Conservation (phyloP, 768 basidiomycete genomes). For the Calvatia gigantea region DNA sequence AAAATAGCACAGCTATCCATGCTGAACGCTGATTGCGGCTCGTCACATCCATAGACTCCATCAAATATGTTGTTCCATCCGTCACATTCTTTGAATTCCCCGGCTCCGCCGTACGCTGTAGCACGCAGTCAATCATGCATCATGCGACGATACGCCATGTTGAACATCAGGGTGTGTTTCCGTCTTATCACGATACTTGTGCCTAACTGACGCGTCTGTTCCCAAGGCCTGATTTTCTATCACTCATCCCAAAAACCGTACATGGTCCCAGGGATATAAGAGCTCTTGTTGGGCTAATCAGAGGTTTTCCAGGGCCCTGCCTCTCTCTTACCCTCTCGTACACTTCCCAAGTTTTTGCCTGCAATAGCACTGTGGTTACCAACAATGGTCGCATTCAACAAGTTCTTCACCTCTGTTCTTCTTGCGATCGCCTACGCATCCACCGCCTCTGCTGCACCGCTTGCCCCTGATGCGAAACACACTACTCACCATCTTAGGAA, state of each 20-base stretch:
- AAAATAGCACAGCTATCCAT: background rate
- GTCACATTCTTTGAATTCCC: background rate
- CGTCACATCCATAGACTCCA: conserved; percentile 1
- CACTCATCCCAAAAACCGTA: background rate
- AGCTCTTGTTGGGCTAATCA: background rate
- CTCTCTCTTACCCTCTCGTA: background rate
- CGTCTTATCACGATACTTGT: conserved; percentile 1
- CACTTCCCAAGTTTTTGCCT: background rate
- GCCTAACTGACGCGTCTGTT: conserved; percentile 1
- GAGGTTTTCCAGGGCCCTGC: background rate
- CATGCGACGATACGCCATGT: conserved; percentile 1
- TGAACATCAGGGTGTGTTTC: conserved; percentile 1
- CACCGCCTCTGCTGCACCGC: conserved; percentile 15
- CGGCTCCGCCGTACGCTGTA: background rate
- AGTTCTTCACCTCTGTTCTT: conserved; percentile 13
- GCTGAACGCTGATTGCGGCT: background rate
- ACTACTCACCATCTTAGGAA: conserved; percentile 18
- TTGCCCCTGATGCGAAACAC: conserved; percentile 13
- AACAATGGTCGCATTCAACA: conserved; percentile 10
- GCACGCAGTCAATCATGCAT: background rate
- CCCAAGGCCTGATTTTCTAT: background rate
- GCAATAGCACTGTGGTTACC: background rate
- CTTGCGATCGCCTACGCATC: conserved; percentile 9
- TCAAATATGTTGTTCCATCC: background rate
- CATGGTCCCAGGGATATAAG: conserved; percentile 8